Percentiles rank a stretch among this genome's conserved stretches.
phyloP scores from a whole-genome alignment of 208 protist species.

The Leishmania braziliensis region DNA sequence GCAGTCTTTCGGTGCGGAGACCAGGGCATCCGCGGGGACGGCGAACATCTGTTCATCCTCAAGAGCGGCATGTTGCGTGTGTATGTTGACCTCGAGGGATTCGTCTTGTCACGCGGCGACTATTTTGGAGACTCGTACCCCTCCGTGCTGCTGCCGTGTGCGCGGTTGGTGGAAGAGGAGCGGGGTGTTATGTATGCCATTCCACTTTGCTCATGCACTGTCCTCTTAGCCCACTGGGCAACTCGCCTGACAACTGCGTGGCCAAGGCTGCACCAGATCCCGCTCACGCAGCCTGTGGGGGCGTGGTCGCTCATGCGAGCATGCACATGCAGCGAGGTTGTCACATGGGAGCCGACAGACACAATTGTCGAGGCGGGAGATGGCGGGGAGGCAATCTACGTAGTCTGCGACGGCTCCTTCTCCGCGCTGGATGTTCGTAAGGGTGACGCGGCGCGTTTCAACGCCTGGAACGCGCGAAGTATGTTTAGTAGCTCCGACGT shows the following conservation, averaged over 20 bases:
- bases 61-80: slow-evolving; percentile 60
- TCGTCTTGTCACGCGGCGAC: slow-evolving; percentile 51
- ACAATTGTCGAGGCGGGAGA: slow-evolving; percentile 42
- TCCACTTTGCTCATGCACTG: slow-evolving; percentile 44
- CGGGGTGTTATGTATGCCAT: slow-evolving; percentile 63
- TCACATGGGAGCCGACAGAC: slow-evolving; percentile 24
- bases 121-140: slow-evolving; percentile 75
- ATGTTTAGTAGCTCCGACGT: slow-evolving; percentile 48
- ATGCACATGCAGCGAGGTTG: slow-evolving; percentile 41
- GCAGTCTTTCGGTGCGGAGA: slow-evolving; percentile 45
- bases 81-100: slow-evolving; percentile 40
- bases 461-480: slow-evolving; percentile 32
- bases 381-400: slow-evolving; percentile 30
- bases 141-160: slow-evolving; percentile 37
- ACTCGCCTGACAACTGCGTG: slow-evolving; percentile 33
- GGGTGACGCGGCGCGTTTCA: slow-evolving; percentile 34
- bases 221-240: slow-evolving; percentile 37
- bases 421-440: slow-evolving; percentile 31
- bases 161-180: slow-evolving; percentile 49
- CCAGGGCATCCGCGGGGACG: slow-evolving; percentile 64
- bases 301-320: slow-evolving; percentile 54
- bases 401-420: slow-evolving; percentile 55
- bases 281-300: slow-evolving; percentile 58
- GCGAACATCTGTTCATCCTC: slow-evolving; percentile 64
- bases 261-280: slow-evolving; percentile 34